A percentile compares a stretch with the other conserved stretches of the same genome.
These are phyloP conservation scores for Maudiozyma humilis DNA, from an alignment of 1,139 yeast species.

Conservation along the genomic window DNA sequence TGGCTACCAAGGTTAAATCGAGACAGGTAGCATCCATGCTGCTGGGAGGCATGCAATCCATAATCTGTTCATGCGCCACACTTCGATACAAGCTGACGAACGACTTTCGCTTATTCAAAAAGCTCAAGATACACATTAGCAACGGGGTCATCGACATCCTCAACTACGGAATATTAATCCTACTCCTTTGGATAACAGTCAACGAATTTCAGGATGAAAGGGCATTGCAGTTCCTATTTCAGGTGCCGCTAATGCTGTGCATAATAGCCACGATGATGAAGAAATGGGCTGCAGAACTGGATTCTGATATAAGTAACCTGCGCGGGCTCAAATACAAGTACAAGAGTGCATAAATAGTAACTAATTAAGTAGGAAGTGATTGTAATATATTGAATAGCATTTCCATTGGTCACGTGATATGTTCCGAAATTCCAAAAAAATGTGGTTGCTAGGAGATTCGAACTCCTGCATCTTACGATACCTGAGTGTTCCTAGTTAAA, in stretches of 20 bases:
- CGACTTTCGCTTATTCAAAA: constrained; percentile 14
- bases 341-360: constrained; percentile 22
- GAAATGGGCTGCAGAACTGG: constrained; percentile 20
- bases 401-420: constrained; percentile 1
- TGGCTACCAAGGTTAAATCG: constrained; percentile 12
- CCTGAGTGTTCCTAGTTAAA: constrained; percentile 20
- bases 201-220: constrained; percentile 9
- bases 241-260: constrained; percentile 23
- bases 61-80: constrained; percentile 23
- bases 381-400: neutral
- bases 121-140: constrained; percentile 15
- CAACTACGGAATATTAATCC: constrained; percentile 18
- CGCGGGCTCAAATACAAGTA: constrained; percentile 26
- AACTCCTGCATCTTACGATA: constrained; percentile 27
- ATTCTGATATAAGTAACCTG: constrained; percentile 18
- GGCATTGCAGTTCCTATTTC: constrained; percentile 13
- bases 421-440: constrained; percentile 6
- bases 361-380: neutral
- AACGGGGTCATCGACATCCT: constrained; percentile 17
- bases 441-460: constrained; percentile 27
- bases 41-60: constrained; percentile 23
- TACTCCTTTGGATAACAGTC: constrained; percentile 21
- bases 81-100: constrained; percentile 23
- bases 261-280: constrained; percentile 17
- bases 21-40: constrained; percentile 8